A percentile compares a stretch with the other conserved stretches of the same genome.
phyloP scores from a whole-genome alignment of 2,329 filamentous ascomycete species.

The Xylaria multiplex region DNA sequence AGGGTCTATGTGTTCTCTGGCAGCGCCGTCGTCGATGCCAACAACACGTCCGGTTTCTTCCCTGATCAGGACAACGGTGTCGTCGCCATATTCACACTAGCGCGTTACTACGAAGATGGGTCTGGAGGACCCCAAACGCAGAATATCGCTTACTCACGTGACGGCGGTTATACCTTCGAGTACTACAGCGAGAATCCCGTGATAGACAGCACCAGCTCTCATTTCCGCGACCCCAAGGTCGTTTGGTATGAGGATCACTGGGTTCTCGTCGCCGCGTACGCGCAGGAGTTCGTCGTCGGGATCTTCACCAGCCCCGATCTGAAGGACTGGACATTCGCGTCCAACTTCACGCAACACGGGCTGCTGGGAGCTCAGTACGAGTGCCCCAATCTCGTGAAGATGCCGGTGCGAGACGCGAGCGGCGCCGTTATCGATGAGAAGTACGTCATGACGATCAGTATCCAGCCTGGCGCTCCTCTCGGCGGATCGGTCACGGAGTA shows the following conservation, averaged over 20 bases:
- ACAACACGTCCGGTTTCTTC: slow-evolving; percentile 75
- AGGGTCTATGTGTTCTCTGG: slow-evolving; percentile 62
- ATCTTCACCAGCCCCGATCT: slow-evolving; percentile 70
- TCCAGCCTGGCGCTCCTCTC: slow-evolving; percentile 67
- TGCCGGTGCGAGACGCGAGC: slow-evolving; percentile 55
- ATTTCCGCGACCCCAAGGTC: slow-evolving; percentile 75
- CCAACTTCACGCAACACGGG: slow-evolving; percentile 66
- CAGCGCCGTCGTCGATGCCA: slow-evolving; percentile 66
- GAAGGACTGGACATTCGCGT: slow-evolving; percentile 65
- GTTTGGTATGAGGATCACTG: slow-evolving; percentile 66
- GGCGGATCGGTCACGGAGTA: slow-evolving; percentile 67
- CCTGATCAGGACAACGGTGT: slow-evolving; percentile 68
- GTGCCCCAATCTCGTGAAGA: slow-evolving; percentile 69
- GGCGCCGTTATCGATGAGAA: slow-evolving; percentile 50
- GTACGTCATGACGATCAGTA: slow-evolving; percentile 61
- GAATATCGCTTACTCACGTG: slow-evolving; percentile 68
- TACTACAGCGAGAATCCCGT: slow-evolving; percentile 70
- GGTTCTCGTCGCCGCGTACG: slow-evolving; percentile 67
- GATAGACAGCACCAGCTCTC: slow-evolving; percentile 61
- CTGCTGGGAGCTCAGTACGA: slow-evolving; percentile 68
- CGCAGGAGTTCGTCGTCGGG: slow-evolving; percentile 66
- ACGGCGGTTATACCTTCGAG: slow-evolving; percentile 70
- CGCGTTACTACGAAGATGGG: slow-evolving; percentile 51
- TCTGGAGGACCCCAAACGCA: slow-evolving; percentile 61
- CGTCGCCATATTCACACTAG: slow-evolving; percentile 65